phyloP scores from a whole-genome alignment of 306 rosid genomes.

The Citrullus mucosospermus region DNA sequence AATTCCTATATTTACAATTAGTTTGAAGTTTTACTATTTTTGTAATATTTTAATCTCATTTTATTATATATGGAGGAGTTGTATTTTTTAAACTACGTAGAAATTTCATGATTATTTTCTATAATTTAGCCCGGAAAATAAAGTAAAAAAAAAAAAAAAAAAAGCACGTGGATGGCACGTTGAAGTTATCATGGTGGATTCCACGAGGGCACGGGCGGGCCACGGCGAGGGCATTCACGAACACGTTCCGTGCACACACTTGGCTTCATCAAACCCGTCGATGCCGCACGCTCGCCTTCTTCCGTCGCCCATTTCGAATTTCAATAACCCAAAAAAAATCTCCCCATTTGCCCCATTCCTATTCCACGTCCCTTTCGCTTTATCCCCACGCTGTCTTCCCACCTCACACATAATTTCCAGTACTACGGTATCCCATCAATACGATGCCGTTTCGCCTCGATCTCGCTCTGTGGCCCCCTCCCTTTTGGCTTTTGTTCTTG shows the following conservation, averaged over 20 bases:
- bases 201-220: slow-evolving; percentile 15
- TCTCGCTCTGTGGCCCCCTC: background rate
- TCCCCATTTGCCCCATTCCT: background rate
- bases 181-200: background rate
- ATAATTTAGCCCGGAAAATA: no score
- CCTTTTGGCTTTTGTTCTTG: background rate
- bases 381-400: background rate
- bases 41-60: no score
- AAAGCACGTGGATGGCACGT: background rate
- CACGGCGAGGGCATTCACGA: slow-evolving; percentile 10
- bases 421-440: background rate
- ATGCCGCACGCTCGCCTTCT: background rate
- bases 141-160: no score
- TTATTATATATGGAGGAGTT: no score
- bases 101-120: no score
- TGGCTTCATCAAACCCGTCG: slow-evolving; percentile 9
- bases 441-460: background rate
- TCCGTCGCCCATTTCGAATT: background rate
- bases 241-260: slow-evolving; percentile 15
- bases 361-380: slow-evolving; percentile 7
- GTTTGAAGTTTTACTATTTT: no score
- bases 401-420: background rate
- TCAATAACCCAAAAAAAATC: background rate
- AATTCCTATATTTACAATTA: no score
- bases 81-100: no score